phyloP scores from a whole-genome alignment of 2,329 filamentous ascomycete genomes.

The Colletotrichum sp. region DNA sequence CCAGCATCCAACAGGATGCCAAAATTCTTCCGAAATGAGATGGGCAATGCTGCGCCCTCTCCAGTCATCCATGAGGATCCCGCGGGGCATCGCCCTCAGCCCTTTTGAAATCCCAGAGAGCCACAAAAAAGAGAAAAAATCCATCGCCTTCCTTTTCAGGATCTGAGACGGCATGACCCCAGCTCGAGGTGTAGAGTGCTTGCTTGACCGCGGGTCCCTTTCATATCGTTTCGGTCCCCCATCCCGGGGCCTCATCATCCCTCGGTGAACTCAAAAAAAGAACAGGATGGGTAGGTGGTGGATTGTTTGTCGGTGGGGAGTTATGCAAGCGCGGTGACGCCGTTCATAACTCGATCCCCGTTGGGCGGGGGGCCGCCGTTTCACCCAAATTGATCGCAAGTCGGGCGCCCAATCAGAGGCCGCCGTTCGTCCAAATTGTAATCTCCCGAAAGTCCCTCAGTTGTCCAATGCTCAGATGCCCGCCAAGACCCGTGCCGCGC shows the following conservation, averaged over 20 bases:
- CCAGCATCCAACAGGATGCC: neutral
- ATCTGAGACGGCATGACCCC: neutral
- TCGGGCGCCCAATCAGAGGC: neutral
- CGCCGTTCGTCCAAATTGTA: slow-evolving; percentile 2
- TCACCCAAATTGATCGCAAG: slow-evolving; percentile 10
- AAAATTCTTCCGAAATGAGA: neutral
- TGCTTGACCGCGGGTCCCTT: neutral
- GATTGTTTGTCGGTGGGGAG: neutral
- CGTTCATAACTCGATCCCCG: slow-evolving; percentile 4
- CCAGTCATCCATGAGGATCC: neutral
- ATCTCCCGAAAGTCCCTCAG: slow-evolving; percentile 18
- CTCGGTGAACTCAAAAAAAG: neutral
- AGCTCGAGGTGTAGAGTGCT: neutral
- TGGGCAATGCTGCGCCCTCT: neutral
- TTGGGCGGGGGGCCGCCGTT: slow-evolving; percentile 1
- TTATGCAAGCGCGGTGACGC: neutral
- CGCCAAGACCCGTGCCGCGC: neutral
- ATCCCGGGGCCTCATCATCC: neutral
- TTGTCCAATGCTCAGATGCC: neutral
- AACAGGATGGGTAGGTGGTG: neutral
- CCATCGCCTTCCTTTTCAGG: neutral
- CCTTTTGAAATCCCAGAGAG: neutral
- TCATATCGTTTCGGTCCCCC: neutral
- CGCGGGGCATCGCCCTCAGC: neutral
- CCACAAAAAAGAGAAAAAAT: neutral